Evolutionary conservation across 768 basidiomycete species (phyloP).

Genomic region (Chiua virens): DNA sequence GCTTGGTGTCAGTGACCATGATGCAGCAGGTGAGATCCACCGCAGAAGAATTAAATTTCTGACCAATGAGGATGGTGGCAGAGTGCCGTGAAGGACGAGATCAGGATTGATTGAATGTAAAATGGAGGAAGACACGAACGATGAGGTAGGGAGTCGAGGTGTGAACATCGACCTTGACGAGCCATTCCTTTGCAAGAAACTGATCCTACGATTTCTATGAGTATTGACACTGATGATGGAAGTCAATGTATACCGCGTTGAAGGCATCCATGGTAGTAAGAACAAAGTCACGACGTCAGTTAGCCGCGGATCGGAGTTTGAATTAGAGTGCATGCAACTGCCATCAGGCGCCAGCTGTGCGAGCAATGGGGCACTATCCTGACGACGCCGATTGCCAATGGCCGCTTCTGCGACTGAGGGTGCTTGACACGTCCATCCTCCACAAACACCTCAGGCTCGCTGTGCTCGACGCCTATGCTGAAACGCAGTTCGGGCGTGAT

Average conservation of each 20-base stretch:
- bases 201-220: constrained; percentile 42
- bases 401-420: constrained; percentile 38
- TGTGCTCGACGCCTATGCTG: constrained; percentile 60
- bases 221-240: neutral
- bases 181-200: constrained; percentile 70
- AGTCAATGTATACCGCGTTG: constrained; percentile 37
- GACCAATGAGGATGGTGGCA: constrained; percentile 8
- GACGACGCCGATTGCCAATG: constrained; percentile 61
- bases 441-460: constrained; percentile 51
- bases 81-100: constrained; percentile 1
- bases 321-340: constrained; percentile 6
- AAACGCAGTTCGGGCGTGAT: constrained; percentile 78
- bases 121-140: constrained; percentile 43
- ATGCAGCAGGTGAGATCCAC: constrained; percentile 59
- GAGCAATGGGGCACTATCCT: neutral
- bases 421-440: constrained; percentile 44
- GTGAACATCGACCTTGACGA: constrained; percentile 60
- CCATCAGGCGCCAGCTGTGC: neutral
- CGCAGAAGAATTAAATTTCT: constrained; percentile 66
- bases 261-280: constrained; percentile 45
- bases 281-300: too few relatives aligned
- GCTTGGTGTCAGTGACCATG: constrained; percentile 72
- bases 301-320: constrained; percentile 21
- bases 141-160: constrained; percentile 69
- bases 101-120: constrained; percentile 8